Evolutionary conservation across 352 stramenopile species (phyloP), one percentile per base, ranked within the genome.

Genomic region (Hyaloperonospora brassicae): DNA sequence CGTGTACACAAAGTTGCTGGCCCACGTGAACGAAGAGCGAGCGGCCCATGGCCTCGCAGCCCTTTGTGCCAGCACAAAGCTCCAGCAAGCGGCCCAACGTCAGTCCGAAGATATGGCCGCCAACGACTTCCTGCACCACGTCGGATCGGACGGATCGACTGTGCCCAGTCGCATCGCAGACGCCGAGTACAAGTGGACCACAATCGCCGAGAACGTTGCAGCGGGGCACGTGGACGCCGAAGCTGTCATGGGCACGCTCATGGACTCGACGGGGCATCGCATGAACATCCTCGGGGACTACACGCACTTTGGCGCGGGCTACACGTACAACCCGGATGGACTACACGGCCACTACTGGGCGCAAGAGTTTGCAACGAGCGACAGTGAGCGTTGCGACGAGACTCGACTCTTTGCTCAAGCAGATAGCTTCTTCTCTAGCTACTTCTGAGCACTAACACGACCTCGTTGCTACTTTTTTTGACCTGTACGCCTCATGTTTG

Each of bases 311-410:
- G 63, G 62, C 35, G 42, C 60, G n/a, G 65, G 59, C n/a, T 74
- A 72, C 48, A 36, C 59, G 5, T 62, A 55, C 52, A 69, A 62
- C 41, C 6, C 51, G 6, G 59, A 24, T 25, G 59, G 36, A 22
- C 72, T 70, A 50, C 42, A 56, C 59, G 42, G 57, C 7, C 52
- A 73, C 57, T 82, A 70, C 59, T 82, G 72, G 69, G 80, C 67
- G 34, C 62, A 82, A 51, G 55, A 77, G 53, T 86, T 81, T 52
- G 68, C 49, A 22, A 50, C 39, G 0, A 48, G 70, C 38, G 35
- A 9, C 31, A 56, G n/a, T 4, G 65, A 83, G 40, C n/a, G n/a
- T n/a, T n/a, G n/a, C n/a, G n/a, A n/a, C n/a, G n/a, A n/a, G n/a
- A n/a, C n/a, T n/a, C n/a, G n/a, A n/a, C n/a, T n/a, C n/a, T n/a